These are phyloP conservation scores for Leptoxyphium fumago DNA, from an alignment of 2,329 filamentous ascomycete species.

Conservation along the genomic window DNA sequence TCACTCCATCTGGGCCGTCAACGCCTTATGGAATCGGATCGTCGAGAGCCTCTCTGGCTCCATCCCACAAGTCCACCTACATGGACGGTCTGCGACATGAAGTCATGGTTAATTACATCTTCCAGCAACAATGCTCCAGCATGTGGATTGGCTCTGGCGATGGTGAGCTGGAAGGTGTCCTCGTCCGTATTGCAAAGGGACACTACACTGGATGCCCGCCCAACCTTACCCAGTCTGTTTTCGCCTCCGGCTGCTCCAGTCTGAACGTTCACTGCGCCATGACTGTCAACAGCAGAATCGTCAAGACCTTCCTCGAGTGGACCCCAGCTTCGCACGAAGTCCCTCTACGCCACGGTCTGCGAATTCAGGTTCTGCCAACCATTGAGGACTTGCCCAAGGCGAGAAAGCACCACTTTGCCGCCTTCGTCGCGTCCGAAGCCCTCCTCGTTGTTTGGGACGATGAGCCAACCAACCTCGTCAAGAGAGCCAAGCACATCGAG, in stretches of 20 bases:
- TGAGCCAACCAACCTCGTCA: conserved; percentile 54
- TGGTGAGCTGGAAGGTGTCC: conserved; percentile 55
- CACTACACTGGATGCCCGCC: conserved; percentile 62
- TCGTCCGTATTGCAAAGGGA: conserved; percentile 52
- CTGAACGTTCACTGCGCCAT: conserved; percentile 67
- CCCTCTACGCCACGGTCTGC: conserved; percentile 60
- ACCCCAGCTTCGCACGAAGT: conserved; percentile 60
- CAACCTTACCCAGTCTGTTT: conserved; percentile 44
- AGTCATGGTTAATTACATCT: conserved; percentile 71
- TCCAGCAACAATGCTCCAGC: conserved; percentile 62
- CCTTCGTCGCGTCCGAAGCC: conserved; percentile 57
- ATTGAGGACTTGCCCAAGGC: conserved; percentile 56
- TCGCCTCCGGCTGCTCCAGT: conserved; percentile 50
- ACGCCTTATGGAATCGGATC: conserved; percentile 33
- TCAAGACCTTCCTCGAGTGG: conserved; percentile 63
- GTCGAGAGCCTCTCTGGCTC: conserved; percentile 35
- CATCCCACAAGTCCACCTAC: conserved; percentile 5
- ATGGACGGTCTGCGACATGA: conserved; percentile 28
- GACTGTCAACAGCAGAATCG: conserved; percentile 67
- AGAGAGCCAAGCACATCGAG: conserved; percentile 58
- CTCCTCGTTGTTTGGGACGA: conserved; percentile 73
- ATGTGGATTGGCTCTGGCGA: conserved; percentile 60
- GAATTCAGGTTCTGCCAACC: conserved; percentile 59
- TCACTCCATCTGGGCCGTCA: conserved; percentile 8
- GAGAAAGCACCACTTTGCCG: conserved; percentile 66